Percentiles rank a stretch among this genome's conserved stretches.
phyloP scores from a whole-genome alignment of 2,329 filamentous ascomycete genomes.

The Pestalotiopsis sp. region DNA sequence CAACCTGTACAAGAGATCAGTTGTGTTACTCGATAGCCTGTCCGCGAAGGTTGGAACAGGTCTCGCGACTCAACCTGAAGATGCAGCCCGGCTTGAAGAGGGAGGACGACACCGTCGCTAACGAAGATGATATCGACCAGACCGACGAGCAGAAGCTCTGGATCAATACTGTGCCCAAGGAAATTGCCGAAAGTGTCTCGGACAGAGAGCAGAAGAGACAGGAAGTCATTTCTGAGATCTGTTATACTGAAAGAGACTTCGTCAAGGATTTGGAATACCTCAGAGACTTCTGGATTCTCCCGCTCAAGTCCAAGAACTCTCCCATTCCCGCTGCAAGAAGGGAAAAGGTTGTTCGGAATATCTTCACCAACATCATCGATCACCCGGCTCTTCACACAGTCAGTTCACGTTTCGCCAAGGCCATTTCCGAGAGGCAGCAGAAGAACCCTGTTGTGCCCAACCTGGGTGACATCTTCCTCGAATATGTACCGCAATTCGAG shows the following conservation, averaged over 20 bases:
- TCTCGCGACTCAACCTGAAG: slow-evolving; percentile 90
- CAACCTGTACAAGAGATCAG: slow-evolving; percentile 92
- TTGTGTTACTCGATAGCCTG: slow-evolving; percentile 98
- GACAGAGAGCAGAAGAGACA: slow-evolving; percentile 97
- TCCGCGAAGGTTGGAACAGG: slow-evolving; percentile 88
- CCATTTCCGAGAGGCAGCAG: slow-evolving; percentile 88
- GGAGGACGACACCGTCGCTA: slow-evolving; percentile 52
- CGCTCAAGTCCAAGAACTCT: slow-evolving; percentile 76
- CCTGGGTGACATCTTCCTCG: slow-evolving; percentile 90
- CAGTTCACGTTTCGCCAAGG: slow-evolving; percentile 83
- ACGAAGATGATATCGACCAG: slow-evolving; percentile 81
- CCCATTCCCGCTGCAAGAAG: slow-evolving; percentile 86
- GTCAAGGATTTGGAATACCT: slow-evolving; percentile 98
- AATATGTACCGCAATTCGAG: slow-evolving; percentile 88
- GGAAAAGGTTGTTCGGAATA: slow-evolving; percentile 88
- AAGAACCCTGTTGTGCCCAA: slow-evolving; percentile 85
- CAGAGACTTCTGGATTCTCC: slow-evolving; percentile 97
- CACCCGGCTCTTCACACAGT: slow-evolving; percentile 78
- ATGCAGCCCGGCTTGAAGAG: slow-evolving; percentile 83
- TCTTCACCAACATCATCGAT: slow-evolving; percentile 95
- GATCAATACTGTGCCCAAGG: slow-evolving; percentile 98
- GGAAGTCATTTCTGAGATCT: slow-evolving; percentile 96
- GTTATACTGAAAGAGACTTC: slow-evolving; percentile 98
- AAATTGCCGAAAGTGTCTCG: slow-evolving; percentile 84
- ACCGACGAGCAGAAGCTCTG: slow-evolving; percentile 96